Conservation (phyloP, 441 rosid species). For the Populus hybrid region DNA sequence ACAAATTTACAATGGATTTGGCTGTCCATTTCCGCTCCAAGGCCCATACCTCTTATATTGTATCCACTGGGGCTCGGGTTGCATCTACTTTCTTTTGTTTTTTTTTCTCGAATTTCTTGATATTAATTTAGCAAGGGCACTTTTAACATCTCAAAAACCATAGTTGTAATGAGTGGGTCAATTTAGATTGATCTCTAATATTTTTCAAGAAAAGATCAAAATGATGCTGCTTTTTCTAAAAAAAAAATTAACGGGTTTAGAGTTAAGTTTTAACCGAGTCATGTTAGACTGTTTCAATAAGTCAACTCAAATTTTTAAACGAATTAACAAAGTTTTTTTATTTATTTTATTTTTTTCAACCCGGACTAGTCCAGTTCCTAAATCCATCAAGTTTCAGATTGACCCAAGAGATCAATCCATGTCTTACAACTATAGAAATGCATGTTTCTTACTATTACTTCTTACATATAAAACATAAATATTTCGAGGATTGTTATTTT, state of each 20-base stretch:
- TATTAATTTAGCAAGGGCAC: not conserved
- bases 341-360: no score
- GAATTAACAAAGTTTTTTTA: accelerated
- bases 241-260: no score
- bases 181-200: no score
- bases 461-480: no score
- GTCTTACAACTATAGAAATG: no score
- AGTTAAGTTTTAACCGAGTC: accelerated
- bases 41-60: not conserved
- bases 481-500: no score
- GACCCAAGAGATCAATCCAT: accelerated
- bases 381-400: accelerated
- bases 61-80: not conserved
- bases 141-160: not conserved
- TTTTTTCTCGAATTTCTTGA: not conserved
- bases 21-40: not conserved
- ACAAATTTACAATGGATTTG: not conserved
- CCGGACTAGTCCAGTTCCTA: accelerated
- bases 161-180: no score
- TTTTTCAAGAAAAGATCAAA: no score
- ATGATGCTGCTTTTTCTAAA: no score
- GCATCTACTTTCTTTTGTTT: not conserved
- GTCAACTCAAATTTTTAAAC: accelerated
- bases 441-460: no score
- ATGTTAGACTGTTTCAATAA: no score